Evolutionary conservation across 2,329 filamentous ascomycete species (phyloP), one percentile per base, ranked within the genome.

Genomic region (Alternaria incomplexa): DNA sequence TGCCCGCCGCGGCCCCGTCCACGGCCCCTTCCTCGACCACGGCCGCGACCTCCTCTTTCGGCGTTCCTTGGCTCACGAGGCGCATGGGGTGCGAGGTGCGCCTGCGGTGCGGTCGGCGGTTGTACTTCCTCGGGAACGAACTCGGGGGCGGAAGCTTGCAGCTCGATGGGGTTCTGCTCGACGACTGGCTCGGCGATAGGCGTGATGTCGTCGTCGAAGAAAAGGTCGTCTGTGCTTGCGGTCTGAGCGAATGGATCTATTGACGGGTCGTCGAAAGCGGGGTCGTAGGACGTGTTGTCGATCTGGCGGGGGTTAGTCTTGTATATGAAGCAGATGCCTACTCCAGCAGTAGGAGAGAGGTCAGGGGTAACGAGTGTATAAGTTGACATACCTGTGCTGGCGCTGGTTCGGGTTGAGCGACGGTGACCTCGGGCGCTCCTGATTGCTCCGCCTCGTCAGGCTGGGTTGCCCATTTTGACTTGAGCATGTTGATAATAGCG

Each of bases 161-260:
- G 57, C 17, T 70, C 71, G 17, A 67, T 61, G 5, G 73, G 71
- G 30, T 67, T 69, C 32, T 73, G 71, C 66, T 81, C 78, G 1
- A 82, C 75, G 10, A 81, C 73, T 3, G 82, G 80, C 53, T 84
- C 78, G 36, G 81, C 73, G 8, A 83, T 78, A 11, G 83, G 83
- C 8, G 79, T 83, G 65, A 85, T 84, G 69, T 85, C 83, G 58
- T 85, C 83, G 69, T 83, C 83, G 73, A 85, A 85, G 55, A 85
- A 85, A 5, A 85, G 77, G 64, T 85, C 83, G 63, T 85, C 83
- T 45, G 82, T 81, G 43, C 81, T 79, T n/a, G 83, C 82, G 1
- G 84, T 83, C 61, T 84, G 83, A 69, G 83, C 83, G 51, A 83
- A 83, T 25, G 83, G 80, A 58, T 84, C 83, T 13, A 78, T 68